phyloP scores from a whole-genome alignment of 495 filamentous ascomycete species.

The Podospora bellae-mahoneyi region DNA sequence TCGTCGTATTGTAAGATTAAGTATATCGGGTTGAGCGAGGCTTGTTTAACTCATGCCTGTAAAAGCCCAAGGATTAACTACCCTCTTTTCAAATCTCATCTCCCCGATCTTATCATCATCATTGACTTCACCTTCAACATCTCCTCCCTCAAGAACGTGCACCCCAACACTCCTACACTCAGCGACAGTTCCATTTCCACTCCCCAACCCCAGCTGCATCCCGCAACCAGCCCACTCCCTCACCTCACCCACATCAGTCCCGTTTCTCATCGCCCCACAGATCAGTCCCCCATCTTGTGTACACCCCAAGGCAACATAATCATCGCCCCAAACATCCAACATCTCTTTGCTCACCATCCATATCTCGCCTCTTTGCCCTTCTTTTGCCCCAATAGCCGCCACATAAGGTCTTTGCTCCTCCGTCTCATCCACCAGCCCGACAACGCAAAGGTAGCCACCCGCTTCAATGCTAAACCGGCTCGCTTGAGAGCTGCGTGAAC shows the following conservation, averaged over 20 bases:
- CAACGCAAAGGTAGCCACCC: not conserved
- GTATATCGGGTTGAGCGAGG: too few species aligned
- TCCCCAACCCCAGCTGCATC: slow-evolving; percentile 2
- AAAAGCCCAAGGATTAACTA: slow-evolving; percentile 1
- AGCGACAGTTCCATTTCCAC: not conserved
- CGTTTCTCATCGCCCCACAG: not conserved
- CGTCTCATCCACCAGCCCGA: not conserved
- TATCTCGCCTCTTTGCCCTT: not conserved
- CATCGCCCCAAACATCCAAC: not conserved
- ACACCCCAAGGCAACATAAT: not conserved
- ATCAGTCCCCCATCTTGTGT: not conserved
- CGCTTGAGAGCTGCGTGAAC: not conserved
- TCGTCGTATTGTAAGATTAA: too few species aligned
- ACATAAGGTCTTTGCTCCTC: not conserved
- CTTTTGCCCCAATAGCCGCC: not conserved
- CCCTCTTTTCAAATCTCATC: not conserved
- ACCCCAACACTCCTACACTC: not conserved
- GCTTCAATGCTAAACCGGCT: not conserved
- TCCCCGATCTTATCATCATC: not conserved
- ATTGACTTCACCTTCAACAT: not conserved
- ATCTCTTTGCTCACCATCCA: not conserved
- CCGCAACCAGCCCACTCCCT: not conserved
- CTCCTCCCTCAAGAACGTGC: not conserved
- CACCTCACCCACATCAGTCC: not conserved
- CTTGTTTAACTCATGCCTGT: not conserved